A percentile compares a stretch with the other conserved stretches of the same genome.
Conservation (phyloP, 2,329 filamentous ascomycete species). For the Fusarium dimerum region DNA sequence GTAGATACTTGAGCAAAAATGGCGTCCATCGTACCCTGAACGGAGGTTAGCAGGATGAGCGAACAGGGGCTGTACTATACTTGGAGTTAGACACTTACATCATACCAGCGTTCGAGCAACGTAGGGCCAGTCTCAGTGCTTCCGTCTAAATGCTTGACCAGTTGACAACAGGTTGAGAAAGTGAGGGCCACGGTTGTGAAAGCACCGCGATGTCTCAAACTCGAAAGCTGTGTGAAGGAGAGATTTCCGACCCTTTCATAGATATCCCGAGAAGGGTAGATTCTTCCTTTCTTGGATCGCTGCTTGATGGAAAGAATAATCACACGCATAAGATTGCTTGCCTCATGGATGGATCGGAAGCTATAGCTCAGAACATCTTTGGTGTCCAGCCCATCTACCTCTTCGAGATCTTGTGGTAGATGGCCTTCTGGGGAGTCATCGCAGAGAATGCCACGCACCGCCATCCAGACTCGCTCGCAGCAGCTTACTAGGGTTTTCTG, state of each 20-base stretch:
- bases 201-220: slow-evolving; percentile 84
- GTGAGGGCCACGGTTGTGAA: slow-evolving; percentile 92
- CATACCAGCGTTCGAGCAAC: slow-evolving; percentile 70
- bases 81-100: slow-evolving; percentile 42
- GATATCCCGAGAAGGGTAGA: slow-evolving; percentile 52
- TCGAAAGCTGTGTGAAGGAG: slow-evolving; percentile 80
- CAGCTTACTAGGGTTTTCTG: slow-evolving; percentile 59
- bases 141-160: slow-evolving; percentile 51
- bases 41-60: slow-evolving; percentile 5
- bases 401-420: slow-evolving; percentile 73
- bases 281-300: slow-evolving; percentile 41
- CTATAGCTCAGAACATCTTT: slow-evolving; percentile 94
- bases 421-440: slow-evolving; percentile 94
- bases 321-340: slow-evolving; percentile 73
- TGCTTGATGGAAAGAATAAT: slow-evolving; percentile 58
- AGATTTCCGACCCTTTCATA: slow-evolving; percentile 70
- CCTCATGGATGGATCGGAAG: slow-evolving; percentile 92
- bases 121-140: slow-evolving; percentile 33
- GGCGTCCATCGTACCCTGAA: slow-evolving; percentile 63
- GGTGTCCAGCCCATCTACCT: slow-evolving; percentile 70
- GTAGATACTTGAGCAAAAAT: slow-evolving; percentile 78
- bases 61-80: background rate
- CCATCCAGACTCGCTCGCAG: slow-evolving; percentile 73
- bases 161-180: slow-evolving; percentile 76
- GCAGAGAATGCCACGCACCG: slow-evolving; percentile 78